These are phyloP conservation scores for Chlamydomonas sp. DNA, from an alignment of 139 green algal species.

Conservation along the genomic window DNA sequence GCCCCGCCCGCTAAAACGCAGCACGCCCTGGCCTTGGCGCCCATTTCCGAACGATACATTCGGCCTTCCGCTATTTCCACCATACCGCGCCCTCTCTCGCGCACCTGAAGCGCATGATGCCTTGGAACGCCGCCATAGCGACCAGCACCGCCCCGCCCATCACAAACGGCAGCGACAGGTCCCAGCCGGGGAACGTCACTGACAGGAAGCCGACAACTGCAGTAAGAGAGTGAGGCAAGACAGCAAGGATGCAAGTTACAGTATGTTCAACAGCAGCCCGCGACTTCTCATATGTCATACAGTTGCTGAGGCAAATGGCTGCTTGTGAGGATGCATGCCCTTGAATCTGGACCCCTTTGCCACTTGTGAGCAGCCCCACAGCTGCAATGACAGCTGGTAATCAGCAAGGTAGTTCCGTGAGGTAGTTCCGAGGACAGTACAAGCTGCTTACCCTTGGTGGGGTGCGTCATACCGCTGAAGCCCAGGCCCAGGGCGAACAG, in stretches of 20 bases:
- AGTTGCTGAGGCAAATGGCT: no score
- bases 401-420: no score
- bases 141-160: slow-evolving; percentile 83
- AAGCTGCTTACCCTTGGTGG: slow-evolving; percentile 60
- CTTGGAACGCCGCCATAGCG: slow-evolving; percentile 52
- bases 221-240: background rate
- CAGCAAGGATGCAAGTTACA: no score
- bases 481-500: slow-evolving; percentile 80
- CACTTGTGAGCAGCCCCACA: no score
- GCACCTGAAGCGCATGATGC: slow-evolving; percentile 27
- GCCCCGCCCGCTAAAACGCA: no score
- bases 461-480: slow-evolving; percentile 75
- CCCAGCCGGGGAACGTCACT: slow-evolving; percentile 49
- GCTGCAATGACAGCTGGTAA: no score
- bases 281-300: no score
- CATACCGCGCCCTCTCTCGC: background rate
- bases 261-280: no score
- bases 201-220: slow-evolving; percentile 54
- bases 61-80: background rate
- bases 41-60: no score
- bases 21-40: no score
- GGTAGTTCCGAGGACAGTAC: slow-evolving; percentile 20
- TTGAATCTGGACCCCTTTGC: no score
- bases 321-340: no score
- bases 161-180: slow-evolving; percentile 76